These are phyloP conservation scores for Pueraria montana DNA, from an alignment of 306 rosid species.

Conservation along the genomic window DNA sequence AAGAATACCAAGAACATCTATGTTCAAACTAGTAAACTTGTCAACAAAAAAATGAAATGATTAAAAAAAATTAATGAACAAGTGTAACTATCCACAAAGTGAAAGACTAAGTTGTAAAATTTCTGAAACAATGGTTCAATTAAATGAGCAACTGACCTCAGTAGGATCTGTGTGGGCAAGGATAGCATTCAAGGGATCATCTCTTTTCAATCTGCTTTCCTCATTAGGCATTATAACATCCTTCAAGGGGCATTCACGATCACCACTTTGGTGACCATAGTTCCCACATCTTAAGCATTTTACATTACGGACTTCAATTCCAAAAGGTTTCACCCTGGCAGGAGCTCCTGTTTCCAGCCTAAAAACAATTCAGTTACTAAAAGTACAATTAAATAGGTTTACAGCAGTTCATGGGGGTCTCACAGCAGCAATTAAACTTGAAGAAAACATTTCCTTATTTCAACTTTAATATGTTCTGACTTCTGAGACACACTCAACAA, in stretches of 20 bases:
- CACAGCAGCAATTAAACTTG: slow-evolving; percentile 32
- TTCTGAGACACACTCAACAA: slow-evolving; percentile 6
- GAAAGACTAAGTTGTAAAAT: slow-evolving; percentile 25
- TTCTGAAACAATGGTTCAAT: slow-evolving; percentile 24
- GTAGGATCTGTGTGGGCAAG: slow-evolving; percentile 80
- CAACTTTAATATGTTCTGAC: slow-evolving; percentile 25
- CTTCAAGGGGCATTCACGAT: slow-evolving; percentile 96
- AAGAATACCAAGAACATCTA: slow-evolving; percentile 1
- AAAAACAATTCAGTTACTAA: slow-evolving; percentile 49
- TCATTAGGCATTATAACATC: slow-evolving; percentile 93
- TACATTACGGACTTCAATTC: slow-evolving; percentile 93
- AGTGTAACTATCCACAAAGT: slow-evolving; percentile 6
- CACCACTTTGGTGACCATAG: slow-evolving; percentile 97
- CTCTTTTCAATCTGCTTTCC: slow-evolving; percentile 89
- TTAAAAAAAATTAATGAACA: too few relatives aligned
- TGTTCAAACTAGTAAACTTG: slow-evolving; percentile 32
- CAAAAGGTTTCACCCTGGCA: slow-evolving; percentile 90
- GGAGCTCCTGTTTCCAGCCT: slow-evolving; percentile 94
- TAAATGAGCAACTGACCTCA: slow-evolving; percentile 67
- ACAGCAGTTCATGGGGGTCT: slow-evolving; percentile 21
- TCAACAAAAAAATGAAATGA: not conserved
- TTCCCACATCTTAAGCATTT: slow-evolving; percentile 92
- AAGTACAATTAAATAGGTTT: slow-evolving; percentile 32
- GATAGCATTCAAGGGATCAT: slow-evolving; percentile 93
- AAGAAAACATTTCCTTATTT: slow-evolving; percentile 11